Base-by-base conservation (phyloP, 78 protist species). In the Dictyostelium intermedium region DNA sequence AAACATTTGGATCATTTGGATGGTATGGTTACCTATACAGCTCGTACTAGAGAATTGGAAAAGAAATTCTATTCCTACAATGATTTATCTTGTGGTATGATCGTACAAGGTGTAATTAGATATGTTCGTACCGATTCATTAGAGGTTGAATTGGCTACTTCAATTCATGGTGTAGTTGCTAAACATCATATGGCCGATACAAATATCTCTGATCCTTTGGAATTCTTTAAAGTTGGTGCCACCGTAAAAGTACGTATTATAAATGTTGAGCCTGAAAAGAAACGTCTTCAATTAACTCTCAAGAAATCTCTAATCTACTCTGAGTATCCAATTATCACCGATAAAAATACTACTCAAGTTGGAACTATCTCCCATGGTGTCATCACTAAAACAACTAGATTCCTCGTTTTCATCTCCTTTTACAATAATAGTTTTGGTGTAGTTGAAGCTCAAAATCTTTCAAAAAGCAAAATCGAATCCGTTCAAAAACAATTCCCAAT, bases 161-260 rank as follows among this genome's bases (percentile, higher is more conserved):
- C 76, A 5, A 80, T 89, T 20, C 43, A 35, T 69, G 94, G 87
- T 50, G 94, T 91, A 2, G 91, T 84, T 20, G 84, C 95, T 39
- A 53, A 10, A 30, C 41, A 66, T 34, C 66, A 82, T 41, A 56
- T 91, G 63, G 91, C 81, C 1, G 95, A 91, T 10, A 70, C 77
- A 0, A 66, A 34, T 2, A 35, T 91, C 41, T 5, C 60, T 0
- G 53, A 84, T 4, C 86, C 91, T 2, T 9, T n/a, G 5, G 69
- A 82, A 45, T 74, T 41, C 47, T 91, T 91, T 85, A 91, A 83
- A 30, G 84, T 73, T 76, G 95, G 95, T 5, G 84, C 84, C 27
- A 20, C 83, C 1, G 84, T 91, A 34, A 32, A 30, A 27, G 63
- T 45, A 23, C 86, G 95, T 72, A 82, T 91, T 1, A 25, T 91